phyloP scores from a whole-genome alignment of 139 green algal genomes.

The Desmodesmus armatus region DNA sequence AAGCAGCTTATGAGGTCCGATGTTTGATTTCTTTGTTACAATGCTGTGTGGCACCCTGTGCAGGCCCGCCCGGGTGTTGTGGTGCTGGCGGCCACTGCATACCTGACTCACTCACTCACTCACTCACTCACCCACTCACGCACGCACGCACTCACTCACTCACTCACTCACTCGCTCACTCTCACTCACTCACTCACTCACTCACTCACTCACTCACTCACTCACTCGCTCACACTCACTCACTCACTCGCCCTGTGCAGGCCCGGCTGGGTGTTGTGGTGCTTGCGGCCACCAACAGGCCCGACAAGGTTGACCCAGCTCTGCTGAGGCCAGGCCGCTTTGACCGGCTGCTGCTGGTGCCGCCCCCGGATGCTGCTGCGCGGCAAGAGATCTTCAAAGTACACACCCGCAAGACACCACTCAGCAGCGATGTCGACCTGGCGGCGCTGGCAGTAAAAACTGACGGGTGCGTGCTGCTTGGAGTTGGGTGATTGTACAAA shows the following conservation, averaged over 20 bases:
- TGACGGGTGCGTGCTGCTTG: constrained; percentile 37
- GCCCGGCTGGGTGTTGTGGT: constrained; percentile 80
- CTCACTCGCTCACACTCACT: too few relatives aligned
- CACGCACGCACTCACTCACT: too few relatives aligned
- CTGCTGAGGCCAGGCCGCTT: constrained; percentile 93
- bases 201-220: too few relatives aligned
- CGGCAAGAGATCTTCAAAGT: constrained; percentile 73
- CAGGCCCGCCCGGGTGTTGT: constrained; percentile 75
- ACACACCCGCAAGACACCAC: constrained; percentile 71
- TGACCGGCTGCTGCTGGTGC: constrained; percentile 91
- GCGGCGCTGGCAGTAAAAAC: constrained; percentile 51
- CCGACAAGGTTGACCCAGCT: constrained; percentile 87
- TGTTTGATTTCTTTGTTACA: too few relatives aligned
- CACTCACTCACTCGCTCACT: too few relatives aligned
- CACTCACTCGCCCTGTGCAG: too few relatives aligned
- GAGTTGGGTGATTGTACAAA: too few relatives aligned
- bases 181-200: too few relatives aligned
- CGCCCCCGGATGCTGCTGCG: constrained; percentile 65
- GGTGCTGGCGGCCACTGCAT: constrained; percentile 94
- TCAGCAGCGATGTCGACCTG: constrained; percentile 73
- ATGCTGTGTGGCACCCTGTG: too few relatives aligned
- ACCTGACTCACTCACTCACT: too few relatives aligned
- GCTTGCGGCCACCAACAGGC: constrained; percentile 94
- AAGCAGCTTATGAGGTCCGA: too few relatives aligned
- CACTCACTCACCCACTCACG: too few relatives aligned